phyloP scores from a whole-genome alignment of 2,329 filamentous ascomycete genomes.

The Fusarium nodosum region DNA sequence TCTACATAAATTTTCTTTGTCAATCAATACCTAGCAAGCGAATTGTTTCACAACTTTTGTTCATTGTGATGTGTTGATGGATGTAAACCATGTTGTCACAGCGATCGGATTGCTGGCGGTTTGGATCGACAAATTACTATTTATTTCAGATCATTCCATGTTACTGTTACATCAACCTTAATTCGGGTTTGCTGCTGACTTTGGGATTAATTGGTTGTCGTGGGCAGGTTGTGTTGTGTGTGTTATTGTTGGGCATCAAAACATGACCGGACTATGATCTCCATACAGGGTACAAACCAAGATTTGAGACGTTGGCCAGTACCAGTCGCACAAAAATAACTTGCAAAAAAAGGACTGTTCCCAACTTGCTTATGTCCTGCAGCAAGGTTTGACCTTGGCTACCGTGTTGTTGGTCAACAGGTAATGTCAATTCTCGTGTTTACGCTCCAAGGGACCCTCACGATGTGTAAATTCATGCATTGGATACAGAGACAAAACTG shows the following conservation, averaged over 20 bases:
- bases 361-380: background rate
- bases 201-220: background rate
- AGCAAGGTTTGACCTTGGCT: background rate
- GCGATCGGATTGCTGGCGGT: background rate
- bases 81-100: background rate
- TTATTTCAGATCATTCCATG: background rate
- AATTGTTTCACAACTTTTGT: background rate
- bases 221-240: background rate
- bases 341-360: background rate
- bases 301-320: background rate
- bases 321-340: background rate
- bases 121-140: background rate
- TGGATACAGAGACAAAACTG: background rate
- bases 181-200: background rate
- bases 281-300: background rate
- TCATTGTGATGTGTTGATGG: background rate
- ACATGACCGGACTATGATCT: background rate
- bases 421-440: background rate
- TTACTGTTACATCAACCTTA: background rate
- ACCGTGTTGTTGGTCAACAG: background rate
- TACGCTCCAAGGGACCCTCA: background rate
- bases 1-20: constrained; percentile 27
- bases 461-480: background rate
- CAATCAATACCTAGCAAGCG: constrained; percentile 19
- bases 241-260: constrained; percentile 11